phyloP scores from a whole-genome alignment of 2,329 filamentous ascomycete genomes.

The Hortaea sp. region DNA sequence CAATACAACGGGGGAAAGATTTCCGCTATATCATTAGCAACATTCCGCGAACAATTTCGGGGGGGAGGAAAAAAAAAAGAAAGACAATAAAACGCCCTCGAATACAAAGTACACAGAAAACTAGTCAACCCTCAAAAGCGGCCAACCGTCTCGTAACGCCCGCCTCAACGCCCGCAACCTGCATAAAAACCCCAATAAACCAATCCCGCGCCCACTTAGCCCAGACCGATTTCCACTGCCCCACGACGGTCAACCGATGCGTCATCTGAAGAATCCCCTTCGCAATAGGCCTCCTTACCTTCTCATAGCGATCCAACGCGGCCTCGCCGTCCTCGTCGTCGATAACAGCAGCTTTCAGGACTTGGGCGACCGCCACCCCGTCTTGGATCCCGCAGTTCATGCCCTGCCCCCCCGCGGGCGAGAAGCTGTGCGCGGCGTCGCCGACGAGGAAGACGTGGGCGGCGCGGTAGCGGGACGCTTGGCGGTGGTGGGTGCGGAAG shows the following conservation, averaged over 20 bases:
- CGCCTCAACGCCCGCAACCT: not conserved
- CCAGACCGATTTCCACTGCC: not conserved
- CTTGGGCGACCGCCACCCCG: conserved; percentile 26
- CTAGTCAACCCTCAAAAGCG: not conserved
- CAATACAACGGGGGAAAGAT: no score
- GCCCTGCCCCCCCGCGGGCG: conserved; percentile 29
- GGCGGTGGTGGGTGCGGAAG: conserved; percentile 3
- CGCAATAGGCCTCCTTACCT: not conserved
- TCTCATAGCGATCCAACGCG: conserved; percentile 1
- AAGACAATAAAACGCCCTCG: no score
- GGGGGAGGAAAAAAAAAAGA: no score
- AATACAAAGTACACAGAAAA: no score
- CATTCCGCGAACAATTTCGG: no score
- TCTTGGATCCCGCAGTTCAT: conserved; percentile 30
- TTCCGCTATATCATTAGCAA: no score
- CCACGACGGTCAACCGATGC: not conserved
- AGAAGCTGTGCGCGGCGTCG: conserved; percentile 27
- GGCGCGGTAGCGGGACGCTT: conserved; percentile 3
- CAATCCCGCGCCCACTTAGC: not conserved
- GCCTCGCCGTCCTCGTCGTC: conserved; percentile 1
- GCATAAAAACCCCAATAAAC: not conserved
- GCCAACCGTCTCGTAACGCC: not conserved
- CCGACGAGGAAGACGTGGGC: conserved; percentile 21
- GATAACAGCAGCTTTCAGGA: conserved; percentile 20
- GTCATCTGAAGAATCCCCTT: conserved; percentile 5